Base-by-base conservation (phyloP, 768 basidiomycete species). In the Russula emetica region DNA sequence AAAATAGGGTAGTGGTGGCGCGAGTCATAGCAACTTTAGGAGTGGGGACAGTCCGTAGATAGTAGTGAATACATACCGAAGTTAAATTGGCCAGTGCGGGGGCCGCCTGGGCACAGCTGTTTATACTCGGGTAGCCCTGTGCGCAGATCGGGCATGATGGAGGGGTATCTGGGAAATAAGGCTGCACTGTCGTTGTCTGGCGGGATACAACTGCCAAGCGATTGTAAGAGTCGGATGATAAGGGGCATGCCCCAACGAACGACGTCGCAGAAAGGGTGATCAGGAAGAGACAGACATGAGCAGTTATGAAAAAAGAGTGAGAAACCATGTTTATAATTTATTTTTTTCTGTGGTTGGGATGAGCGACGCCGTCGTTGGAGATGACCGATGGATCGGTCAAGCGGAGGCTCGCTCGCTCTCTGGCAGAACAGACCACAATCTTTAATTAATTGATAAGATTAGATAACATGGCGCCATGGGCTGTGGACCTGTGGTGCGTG, bases 101-200 rank as follows among this genome's bases (percentile, higher is more conserved):
- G 13, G 80, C 78, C 3, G 85, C 85, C 66, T 80, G 74, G 1
- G 83, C 82, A 69, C 86, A 86, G 66, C 78, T 79, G 69, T 78
- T 78, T 62, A 88, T 85, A 50, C 70, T 79, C 24, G 72, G 69
- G 67, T 83, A 87, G 61, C 81, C 73, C 67, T 80, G 74, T 42
- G 75, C 76, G 66, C 85, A 86, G 53, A 83, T 80, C 5, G 80
- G 82, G 72, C 85, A 86, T 30, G 84, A 86, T n/a, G 79, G 71
- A 34, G 82, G 82, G 14, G 75, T 70, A 67, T 78, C 73, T 9
- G 85, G 85, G 71, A 86, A 87, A 63, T 70, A 72, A 36, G 83
- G 83, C 13, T 77, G 54, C 30, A 45, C 49, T 40, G 38, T 40
- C 45, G 44, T 45, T 63, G 47, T 32, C 49, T 55, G 59, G 40